Conservation (phyloP, 78 protist genomes). For the Dictyostelium capitatum region DNA sequence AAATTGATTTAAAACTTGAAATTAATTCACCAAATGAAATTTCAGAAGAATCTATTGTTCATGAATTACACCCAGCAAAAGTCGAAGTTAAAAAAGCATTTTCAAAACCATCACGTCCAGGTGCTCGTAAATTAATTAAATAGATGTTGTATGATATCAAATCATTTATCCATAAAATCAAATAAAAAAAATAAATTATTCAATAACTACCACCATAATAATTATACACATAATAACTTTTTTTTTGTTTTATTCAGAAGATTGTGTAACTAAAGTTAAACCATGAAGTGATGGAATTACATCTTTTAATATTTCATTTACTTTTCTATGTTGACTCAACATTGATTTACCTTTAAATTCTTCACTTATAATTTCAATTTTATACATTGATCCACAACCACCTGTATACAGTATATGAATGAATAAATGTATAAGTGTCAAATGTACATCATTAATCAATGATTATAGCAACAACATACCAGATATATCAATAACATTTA, state of each 20-base stretch:
- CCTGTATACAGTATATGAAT: constrained; percentile 23
- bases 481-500: constrained; percentile 58
- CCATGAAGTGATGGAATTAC: constrained; percentile 70
- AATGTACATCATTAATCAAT: neutral
- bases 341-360: constrained; percentile 34
- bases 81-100: constrained; percentile 74
- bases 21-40: constrained; percentile 63
- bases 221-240: neutral
- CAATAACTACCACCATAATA: neutral
- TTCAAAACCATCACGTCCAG: constrained; percentile 81
- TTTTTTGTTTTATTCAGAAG: constrained; percentile 4
- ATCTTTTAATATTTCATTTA: constrained; percentile 33
- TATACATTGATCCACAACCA: constrained; percentile 80
- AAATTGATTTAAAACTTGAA: constrained; percentile 79
- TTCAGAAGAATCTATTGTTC: constrained; percentile 9
- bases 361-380: constrained; percentile 31
- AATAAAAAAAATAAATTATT: neutral
- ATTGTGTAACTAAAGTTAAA: constrained; percentile 50
- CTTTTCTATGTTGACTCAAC: constrained; percentile 55
- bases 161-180: neutral
- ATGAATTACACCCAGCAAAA: constrained; percentile 79
- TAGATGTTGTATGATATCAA: neutral
- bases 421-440: neutral
- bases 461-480: constrained; percentile 17
- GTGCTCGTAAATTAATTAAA: constrained; percentile 69